Percentiles rank a stretch among this genome's conserved stretches.
Conservation (phyloP, 495 filamentous ascomycete species). For the Aspergillus conjunctus region DNA sequence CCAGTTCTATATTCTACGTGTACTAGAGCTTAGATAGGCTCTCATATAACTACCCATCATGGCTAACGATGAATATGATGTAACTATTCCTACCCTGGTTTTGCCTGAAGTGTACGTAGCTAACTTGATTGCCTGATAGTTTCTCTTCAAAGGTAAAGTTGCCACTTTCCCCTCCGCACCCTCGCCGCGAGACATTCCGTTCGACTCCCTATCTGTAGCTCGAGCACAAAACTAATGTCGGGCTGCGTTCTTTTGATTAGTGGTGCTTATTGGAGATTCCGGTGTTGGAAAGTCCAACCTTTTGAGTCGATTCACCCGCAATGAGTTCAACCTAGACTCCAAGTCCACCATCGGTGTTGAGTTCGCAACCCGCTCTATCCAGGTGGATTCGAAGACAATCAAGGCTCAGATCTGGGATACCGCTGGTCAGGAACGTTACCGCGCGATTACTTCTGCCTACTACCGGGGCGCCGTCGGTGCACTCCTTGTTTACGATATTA, state of each 20-base stretch:
- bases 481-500: slow-evolving; percentile 98
- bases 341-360: slow-evolving; percentile 99
- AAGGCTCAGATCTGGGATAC: slow-evolving; percentile 99
- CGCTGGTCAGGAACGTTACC: slow-evolving; percentile 97
- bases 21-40: slow-evolving; percentile 26
- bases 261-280: slow-evolving; percentile 98
- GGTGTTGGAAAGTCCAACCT: slow-evolving; percentile 99
- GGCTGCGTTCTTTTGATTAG: slow-evolving; percentile 48
- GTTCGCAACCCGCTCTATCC: slow-evolving; percentile 97
- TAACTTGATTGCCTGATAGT: slow-evolving; percentile 57
- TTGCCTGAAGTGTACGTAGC: slow-evolving; percentile 7
- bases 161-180: slow-evolving; percentile 29
- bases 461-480: slow-evolving; percentile 97
- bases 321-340: slow-evolving; percentile 99
- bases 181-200: slow-evolving; percentile 21
- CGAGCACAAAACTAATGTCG: slow-evolving; percentile 25
- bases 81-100: slow-evolving; percentile 53
- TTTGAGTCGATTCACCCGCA: slow-evolving; percentile 98
- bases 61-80: slow-evolving; percentile 99
- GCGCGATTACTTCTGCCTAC: slow-evolving; percentile 98
- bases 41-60: slow-evolving; percentile 51
- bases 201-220: slow-evolving; percentile 3
- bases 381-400: slow-evolving; percentile 99
- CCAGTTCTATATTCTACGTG: slow-evolving; percentile 20
- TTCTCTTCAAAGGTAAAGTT: slow-evolving; percentile 95